Conservation (phyloP, 2,329 filamentous ascomycete species). For the Colletotrichum eremochloae region DNA sequence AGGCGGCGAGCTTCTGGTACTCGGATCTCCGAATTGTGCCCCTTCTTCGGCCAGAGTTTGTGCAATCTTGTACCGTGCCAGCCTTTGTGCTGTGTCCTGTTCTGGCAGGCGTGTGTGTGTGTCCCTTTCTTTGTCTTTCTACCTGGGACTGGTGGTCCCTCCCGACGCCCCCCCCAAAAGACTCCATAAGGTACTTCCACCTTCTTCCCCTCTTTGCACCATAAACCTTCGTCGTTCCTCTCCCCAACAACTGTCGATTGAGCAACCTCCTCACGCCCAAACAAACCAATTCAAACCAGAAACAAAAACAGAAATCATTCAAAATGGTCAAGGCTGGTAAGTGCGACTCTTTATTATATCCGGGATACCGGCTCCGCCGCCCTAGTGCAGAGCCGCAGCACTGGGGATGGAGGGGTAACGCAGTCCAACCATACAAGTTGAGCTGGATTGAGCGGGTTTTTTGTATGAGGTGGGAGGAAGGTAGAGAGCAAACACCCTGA, state of each 20-base stretch:
- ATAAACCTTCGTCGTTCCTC: constrained; percentile 27
- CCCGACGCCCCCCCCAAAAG: background rate
- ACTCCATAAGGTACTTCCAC: constrained; percentile 35
- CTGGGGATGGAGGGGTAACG: constrained; percentile 46
- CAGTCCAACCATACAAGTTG: constrained; percentile 49
- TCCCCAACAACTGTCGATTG: constrained; percentile 27
- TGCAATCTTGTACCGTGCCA: constrained; percentile 31
- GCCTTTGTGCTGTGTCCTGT: background rate
- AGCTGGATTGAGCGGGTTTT: constrained; percentile 75
- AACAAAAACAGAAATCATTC: constrained; percentile 63
- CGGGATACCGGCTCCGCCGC: constrained; percentile 41
- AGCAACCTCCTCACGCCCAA: constrained; percentile 19
- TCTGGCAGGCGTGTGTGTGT: background rate
- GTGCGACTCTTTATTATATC: constrained; percentile 55
- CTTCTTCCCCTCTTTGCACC: constrained; percentile 39
- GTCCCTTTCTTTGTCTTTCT: background rate
- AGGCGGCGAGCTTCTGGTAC: constrained; percentile 38
- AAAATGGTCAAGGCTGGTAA: constrained; percentile 99
- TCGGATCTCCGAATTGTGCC: constrained; percentile 38
- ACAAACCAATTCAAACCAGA: constrained; percentile 42
- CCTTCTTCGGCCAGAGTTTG: constrained; percentile 23
- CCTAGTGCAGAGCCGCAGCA: constrained; percentile 29
- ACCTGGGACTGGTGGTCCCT: constrained; percentile 15
- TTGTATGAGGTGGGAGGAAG: constrained; percentile 48
- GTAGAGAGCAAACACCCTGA: constrained; percentile 47